Evolutionary conservation across 1,284 basidiomycete genomes (phyloP).

Genomic region (Dichomitus squalens): DNA sequence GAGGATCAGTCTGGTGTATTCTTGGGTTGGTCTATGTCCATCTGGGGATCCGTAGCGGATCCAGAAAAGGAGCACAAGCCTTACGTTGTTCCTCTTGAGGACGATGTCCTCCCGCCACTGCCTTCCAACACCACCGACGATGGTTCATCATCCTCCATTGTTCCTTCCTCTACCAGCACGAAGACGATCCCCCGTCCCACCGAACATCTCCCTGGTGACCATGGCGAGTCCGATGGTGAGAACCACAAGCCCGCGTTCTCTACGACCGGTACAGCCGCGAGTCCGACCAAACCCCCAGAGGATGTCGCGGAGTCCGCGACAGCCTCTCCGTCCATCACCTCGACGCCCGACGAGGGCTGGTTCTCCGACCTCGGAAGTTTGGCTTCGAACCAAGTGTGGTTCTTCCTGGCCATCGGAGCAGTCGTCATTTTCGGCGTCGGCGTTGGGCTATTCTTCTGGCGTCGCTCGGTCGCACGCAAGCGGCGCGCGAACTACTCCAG

Average conservation of each 20-base stretch:
- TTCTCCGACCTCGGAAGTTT: conserved; percentile 83
- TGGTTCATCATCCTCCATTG: conserved; percentile 37
- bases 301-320: conserved; percentile 34
- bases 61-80: conserved; percentile 58
- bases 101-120: conserved; percentile 57
- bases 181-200: conserved; percentile 86
- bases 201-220: conserved; percentile 83
- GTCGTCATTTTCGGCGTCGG: conserved; percentile 74
- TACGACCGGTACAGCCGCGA: conserved; percentile 29
- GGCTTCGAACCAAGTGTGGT: conserved; percentile 80
- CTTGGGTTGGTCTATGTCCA: conserved; percentile 88
- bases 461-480: conserved; percentile 52
- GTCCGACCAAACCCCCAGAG: conserved; percentile 34
- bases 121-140: conserved; percentile 34
- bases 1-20: conserved; percentile 75
- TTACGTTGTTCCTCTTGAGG: conserved; percentile 64
- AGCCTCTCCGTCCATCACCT: conserved; percentile 40
- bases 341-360: conserved; percentile 83
- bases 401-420: conserved; percentile 75
- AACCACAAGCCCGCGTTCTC: conserved; percentile 67
- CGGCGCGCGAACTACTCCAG: conserved; percentile 64
- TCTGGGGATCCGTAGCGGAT: conserved; percentile 93
- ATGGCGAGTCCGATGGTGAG: conserved; percentile 72
- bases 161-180: conserved; percentile 13
- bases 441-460: conserved; percentile 70